Base-by-base conservation (phyloP, 2,329 filamentous ascomycete species). In the Chaetomium sp. region DNA sequence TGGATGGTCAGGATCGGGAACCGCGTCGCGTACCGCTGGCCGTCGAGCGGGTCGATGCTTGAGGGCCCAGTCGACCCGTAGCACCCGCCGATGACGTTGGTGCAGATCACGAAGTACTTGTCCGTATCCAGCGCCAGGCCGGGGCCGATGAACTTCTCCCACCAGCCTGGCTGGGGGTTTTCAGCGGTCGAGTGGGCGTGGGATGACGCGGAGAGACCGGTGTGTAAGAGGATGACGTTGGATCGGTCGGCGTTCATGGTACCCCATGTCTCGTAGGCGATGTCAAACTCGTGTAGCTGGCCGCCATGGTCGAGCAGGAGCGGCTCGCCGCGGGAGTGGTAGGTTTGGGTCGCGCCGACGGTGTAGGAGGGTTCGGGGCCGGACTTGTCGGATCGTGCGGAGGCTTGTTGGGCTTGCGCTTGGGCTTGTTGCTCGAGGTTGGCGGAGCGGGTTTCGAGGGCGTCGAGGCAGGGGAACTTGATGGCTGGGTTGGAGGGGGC, bases 81-180 rank as follows among this genome's bases (percentile, higher is more conserved):
- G 72, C 94, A 99, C 5, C 94, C 91, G 51, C 94, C 94, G 38
- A 99, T 80, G 47, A 97, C 91, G 69, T 99, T 99, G 8, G 94
- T 97, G 74, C 94, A 99, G 59, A 99, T 89, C 58, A 99, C 76
- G 67, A 91, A 89, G 76, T 95, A 95, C 69, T 90, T 92, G 71
- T 92, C 76, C 1, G 94, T 99, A 70, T 99, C 90, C 8, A 99
- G 74, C 9, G 90, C 88, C 19, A 80, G 80, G 0, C 88, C 90
- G 0, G 91, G 88, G 0, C 94, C 94, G 66, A 99, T 97, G 70
- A 99, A 99, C 71, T 88, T 92, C 73, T 99, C 94, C 94, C 94
- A 99, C 94, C 94, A 99, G 3, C 94, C 94, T 0, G 91, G 87
- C 69, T 91, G 88, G 0, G 89, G 81, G 70, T 99, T 99, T 8